Evolutionary conservation across 768 basidiomycete species (phyloP), one percentile per base, ranked within the genome.

Genomic region (Gloeostereum incarnatum): DNA sequence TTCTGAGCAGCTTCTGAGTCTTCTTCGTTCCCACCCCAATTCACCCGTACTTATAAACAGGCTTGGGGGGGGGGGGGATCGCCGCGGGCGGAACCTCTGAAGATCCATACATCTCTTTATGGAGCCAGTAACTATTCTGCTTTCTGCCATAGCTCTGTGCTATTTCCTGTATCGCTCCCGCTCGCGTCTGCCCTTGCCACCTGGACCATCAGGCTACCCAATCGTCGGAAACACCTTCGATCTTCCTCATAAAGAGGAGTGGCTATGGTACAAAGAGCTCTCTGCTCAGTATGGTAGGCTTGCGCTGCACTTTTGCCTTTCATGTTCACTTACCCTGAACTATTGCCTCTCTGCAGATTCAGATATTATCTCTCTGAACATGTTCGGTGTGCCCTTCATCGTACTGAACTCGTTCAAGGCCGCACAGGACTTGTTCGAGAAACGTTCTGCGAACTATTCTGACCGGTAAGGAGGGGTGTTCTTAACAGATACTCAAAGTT

Each of bases 401-500:
- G 52, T 63, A 18, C 45, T 65, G 36, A 63, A 63, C 44, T 51
- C 57, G 5, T 21, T 48, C 5, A 43, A 60, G 21, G 49, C 57
- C 4, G 57, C 54, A 2, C 39, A 45, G 10, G 63, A 63, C 5
- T 53, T 63, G 8, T 53, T 63, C 25, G 60, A 58, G 27, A 62
- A 54, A 31, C 49, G 59, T 6, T 58, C 52, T n/a, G 16, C 40
- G 27, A 59, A 58, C 19, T 65, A 65, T 38, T 61, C 63, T 7
- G 59, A 60, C 39, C 50, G 57, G 45, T 61, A 45, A 36, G 21
- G 42, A 9, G 14, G 21, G 25, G 17, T 36, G 5, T 4, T 4
- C 7, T 16, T 9, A 27, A 8, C 7, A 11, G 26, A 4, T 19
- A n/a, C 16, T 26, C 30, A 11, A 19, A 30, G 3, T 4, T 29